Conservation (phyloP, 2,329 filamentous ascomycete genomes). For the Cordyceps fumosorosea region DNA sequence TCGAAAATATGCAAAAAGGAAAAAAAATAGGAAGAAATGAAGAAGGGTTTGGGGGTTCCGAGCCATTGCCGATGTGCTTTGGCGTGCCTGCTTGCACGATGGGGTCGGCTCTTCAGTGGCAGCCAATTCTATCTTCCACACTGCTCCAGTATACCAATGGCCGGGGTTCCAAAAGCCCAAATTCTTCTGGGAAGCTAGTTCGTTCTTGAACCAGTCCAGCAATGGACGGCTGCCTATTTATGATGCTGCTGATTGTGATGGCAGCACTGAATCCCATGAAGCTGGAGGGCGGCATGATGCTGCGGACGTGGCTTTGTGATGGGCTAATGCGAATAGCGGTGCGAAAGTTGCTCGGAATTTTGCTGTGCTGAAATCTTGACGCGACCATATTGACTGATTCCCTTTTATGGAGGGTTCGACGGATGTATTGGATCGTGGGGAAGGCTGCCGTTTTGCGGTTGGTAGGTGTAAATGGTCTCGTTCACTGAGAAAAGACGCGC, state of each 20-base stretch:
- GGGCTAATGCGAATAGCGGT: not conserved
- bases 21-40: not conserved
- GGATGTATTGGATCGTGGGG: not conserved
- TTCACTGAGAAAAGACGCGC: not conserved
- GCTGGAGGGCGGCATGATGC: constrained; percentile 27
- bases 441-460: not conserved
- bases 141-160: constrained; percentile 59
- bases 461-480: not conserved
- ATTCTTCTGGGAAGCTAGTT: constrained; percentile 43
- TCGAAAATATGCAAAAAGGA: not conserved
- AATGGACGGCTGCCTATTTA: constrained; percentile 51
- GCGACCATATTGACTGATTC: not conserved
- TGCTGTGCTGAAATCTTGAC: constrained; percentile 1
- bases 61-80: not conserved
- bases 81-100: not conserved
- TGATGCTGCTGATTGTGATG: constrained; percentile 52
- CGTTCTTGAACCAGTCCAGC: constrained; percentile 53
- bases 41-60: not conserved
- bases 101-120: constrained; percentile 19
- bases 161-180: constrained; percentile 53
- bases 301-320: constrained; percentile 6
- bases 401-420: not conserved
- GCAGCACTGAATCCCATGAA: constrained; percentile 34
- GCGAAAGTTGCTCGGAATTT: constrained; percentile 1
- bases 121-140: constrained; percentile 52